A percentile compares a stretch with the other conserved stretches of the same genome.
phyloP scores from a whole-genome alignment of 495 filamentous ascomycete genomes.

The Talaromyces nanjingensis region DNA sequence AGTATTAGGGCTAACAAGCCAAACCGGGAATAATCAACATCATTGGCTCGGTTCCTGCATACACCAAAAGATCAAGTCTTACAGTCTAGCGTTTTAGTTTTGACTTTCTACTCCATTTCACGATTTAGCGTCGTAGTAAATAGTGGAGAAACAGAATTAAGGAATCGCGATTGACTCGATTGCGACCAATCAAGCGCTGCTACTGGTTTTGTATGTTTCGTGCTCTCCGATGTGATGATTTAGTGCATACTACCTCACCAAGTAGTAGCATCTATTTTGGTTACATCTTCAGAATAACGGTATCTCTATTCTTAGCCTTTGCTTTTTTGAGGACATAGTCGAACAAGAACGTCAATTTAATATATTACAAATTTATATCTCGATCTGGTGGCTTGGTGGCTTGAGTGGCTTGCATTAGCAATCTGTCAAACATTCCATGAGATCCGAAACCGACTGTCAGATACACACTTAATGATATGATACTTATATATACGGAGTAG shows the following conservation, averaged over 20 bases:
- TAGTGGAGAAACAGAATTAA: not conserved
- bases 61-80: not conserved
- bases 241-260: not conserved
- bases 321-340: not conserved
- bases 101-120: not conserved
- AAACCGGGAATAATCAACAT: not conserved
- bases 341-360: not conserved
- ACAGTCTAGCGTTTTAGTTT: not conserved
- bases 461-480: not conserved
- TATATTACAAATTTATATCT: not conserved
- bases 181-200: not conserved
- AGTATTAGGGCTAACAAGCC: not conserved
- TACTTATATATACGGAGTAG: not conserved
- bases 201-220: not conserved
- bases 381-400: not conserved
- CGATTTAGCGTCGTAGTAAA: not conserved
- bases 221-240: not conserved
- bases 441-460: not conserved
- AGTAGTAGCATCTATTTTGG: not conserved
- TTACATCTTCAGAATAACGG: not conserved
- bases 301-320: not conserved
- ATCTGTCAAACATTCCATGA: not conserved
- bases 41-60: not conserved
- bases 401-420: conserved; percentile 3
- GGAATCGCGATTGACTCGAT: not conserved